A percentile compares a stretch with the other conserved stretches of the same genome.
phyloP scores from a whole-genome alignment of 73 alveolate genomes.

The Paraurostyla sp. region DNA sequence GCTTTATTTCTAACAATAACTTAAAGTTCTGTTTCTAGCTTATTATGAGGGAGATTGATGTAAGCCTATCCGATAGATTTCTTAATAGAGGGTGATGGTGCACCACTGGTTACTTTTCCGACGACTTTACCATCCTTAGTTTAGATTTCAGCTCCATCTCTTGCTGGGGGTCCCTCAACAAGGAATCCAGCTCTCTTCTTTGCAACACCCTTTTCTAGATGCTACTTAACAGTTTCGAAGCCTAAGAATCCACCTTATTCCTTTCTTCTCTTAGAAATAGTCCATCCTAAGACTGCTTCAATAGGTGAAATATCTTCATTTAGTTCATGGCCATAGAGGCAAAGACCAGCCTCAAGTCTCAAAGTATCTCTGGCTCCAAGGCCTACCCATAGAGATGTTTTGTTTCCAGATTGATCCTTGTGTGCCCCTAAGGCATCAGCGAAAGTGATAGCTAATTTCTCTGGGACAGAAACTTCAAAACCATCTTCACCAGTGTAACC shows the following conservation, averaged over 20 bases:
- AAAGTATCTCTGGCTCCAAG: conserved; percentile 97
- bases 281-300: conserved; percentile 91
- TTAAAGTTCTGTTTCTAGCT: conserved; percentile 48
- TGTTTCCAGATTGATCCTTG: conserved; percentile 67
- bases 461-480: conserved; percentile 85
- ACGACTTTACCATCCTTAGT: conserved; percentile 71
- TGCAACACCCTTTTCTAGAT: conserved; percentile 67
- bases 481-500: conserved; percentile 99
- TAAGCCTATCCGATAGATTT: conserved; percentile 79
- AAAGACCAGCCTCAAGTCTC: conserved; percentile 96
- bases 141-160: conserved; percentile 81
- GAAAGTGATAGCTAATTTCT: conserved; percentile 69
- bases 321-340: conserved; percentile 93
- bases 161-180: conserved; percentile 82
- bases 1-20: conserved; percentile 58
- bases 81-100: conserved; percentile 76
- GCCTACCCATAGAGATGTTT: conserved; percentile 81
- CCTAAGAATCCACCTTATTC: conserved; percentile 81
- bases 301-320: conserved; percentile 80
- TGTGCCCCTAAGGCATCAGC: conserved; percentile 71
- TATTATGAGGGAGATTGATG: conserved; percentile 64
- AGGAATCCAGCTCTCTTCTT: conserved; percentile 77
- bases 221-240: conserved; percentile 66
- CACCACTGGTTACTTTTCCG: conserved; percentile 86
- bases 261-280: conserved; percentile 81